phyloP scores from a whole-genome alignment of 495 filamentous ascomycete genomes.

The Hyaloscypha finlandica region DNA sequence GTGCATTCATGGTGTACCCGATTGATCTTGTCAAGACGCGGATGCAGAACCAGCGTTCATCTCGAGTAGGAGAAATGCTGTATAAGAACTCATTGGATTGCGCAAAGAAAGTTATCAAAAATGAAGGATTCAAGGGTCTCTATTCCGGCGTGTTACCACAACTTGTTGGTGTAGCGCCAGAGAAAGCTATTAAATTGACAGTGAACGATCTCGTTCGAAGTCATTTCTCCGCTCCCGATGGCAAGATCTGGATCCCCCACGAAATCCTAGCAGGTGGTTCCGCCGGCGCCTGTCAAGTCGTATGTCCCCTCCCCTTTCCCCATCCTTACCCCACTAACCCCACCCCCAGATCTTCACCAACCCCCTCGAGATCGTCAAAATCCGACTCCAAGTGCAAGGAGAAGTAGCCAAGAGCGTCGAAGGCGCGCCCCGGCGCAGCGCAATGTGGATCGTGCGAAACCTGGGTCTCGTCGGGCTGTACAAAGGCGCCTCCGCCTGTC shows the following conservation, averaged over 20 bases:
- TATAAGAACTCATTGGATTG: slow-evolving; percentile 98
- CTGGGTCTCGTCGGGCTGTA: slow-evolving; percentile 94
- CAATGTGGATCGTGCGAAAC: slow-evolving; percentile 96
- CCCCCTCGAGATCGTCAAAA: slow-evolving; percentile 98
- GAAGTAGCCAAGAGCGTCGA: slow-evolving; percentile 90
- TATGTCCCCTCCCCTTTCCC: slow-evolving; percentile 52
- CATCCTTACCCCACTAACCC: slow-evolving; percentile 16
- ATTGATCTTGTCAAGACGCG: slow-evolving; percentile 98
- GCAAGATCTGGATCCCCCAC: slow-evolving; percentile 67
- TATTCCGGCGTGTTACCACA: slow-evolving; percentile 96
- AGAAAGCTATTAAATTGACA: slow-evolving; percentile 98
- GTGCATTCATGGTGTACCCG: slow-evolving; percentile 98
- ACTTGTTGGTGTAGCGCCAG: slow-evolving; percentile 93
- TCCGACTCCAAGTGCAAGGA: slow-evolving; percentile 95
- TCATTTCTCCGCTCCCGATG: slow-evolving; percentile 73
- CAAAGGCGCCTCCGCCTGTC: slow-evolving; percentile 94
- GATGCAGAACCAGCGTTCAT: slow-evolving; percentile 93
- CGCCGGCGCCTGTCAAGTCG: slow-evolving; percentile 94
- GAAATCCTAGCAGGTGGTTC: slow-evolving; percentile 88
- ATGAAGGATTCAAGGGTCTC: slow-evolving; percentile 85
- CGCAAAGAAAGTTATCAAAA: slow-evolving; percentile 84
- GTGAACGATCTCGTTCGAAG: slow-evolving; percentile 91
- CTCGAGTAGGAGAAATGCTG: slow-evolving; percentile 77
- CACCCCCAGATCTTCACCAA: slow-evolving; percentile 87
- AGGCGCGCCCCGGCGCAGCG: slow-evolving; percentile 80